Evolutionary conservation across 2,329 filamentous ascomycete species (phyloP).

Genomic region (Fusarium sp.): DNA sequence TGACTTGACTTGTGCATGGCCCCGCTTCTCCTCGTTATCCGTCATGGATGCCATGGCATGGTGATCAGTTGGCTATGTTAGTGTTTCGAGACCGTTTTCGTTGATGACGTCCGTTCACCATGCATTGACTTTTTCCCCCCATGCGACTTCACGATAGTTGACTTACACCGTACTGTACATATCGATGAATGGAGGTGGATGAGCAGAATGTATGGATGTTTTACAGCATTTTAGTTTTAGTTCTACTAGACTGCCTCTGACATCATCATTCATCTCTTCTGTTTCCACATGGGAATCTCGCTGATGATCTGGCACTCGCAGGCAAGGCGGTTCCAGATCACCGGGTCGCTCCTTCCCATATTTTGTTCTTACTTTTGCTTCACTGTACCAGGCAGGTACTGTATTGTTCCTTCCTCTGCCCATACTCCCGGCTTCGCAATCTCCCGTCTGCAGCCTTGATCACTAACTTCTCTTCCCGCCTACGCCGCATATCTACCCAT

Average conservation of each 20-base stretch:
- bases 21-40: conserved; percentile 28
- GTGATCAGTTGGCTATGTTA: conserved; percentile 15
- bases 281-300: conserved; percentile 40
- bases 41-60: conserved; percentile 4
- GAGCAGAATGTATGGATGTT: background rate
- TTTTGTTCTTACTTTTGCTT: background rate
- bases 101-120: conserved; percentile 26
- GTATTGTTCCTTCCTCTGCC: background rate
- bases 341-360: conserved; percentile 28
- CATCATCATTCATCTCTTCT: background rate
- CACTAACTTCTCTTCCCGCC: conserved; percentile 21
- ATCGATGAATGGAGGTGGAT: background rate
- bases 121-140: conserved; percentile 24
- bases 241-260: background rate
- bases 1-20: background rate
- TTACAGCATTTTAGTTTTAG: background rate
- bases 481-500: conserved; percentile 3
- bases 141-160: background rate
- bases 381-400: background rate
- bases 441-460: conserved; percentile 41
- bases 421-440: conserved; percentile 24
- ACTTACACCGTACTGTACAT: conserved; percentile 1
- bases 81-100: conserved; percentile 3
- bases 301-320: conserved; percentile 39
- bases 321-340: conserved; percentile 47